phyloP scores from a whole-genome alignment of 192 early-diverging fungal genomes.

The Coemansia nantahalensis region DNA sequence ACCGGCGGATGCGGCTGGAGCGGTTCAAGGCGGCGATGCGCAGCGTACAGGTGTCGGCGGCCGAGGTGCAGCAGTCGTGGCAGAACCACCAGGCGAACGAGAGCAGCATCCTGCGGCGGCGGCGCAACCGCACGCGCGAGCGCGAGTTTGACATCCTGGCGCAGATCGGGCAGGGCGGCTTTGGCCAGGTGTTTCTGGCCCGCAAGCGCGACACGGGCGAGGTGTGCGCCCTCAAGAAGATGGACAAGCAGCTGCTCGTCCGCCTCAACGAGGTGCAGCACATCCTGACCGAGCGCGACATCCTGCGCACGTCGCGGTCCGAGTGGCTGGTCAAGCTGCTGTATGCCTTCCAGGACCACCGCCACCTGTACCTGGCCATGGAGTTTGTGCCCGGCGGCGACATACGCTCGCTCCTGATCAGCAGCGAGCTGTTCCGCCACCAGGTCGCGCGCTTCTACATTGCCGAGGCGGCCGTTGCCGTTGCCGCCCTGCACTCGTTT shows the following conservation, averaged over 20 bases:
- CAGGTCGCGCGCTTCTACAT: constrained; percentile 82
- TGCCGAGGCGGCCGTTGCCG: constrained; percentile 81
- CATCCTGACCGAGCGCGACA: constrained; percentile 73
- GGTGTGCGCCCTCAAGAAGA: constrained; percentile 73
- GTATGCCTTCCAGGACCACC: constrained; percentile 83
- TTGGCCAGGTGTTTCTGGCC: constrained; percentile 75
- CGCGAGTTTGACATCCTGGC: constrained; percentile 66
- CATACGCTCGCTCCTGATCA: constrained; percentile 73
- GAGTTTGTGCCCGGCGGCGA: constrained; percentile 69
- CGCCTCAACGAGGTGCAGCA: constrained; percentile 69
- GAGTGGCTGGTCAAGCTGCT: constrained; percentile 88
- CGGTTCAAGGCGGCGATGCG: constrained; percentile 55
- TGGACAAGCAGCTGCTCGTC: constrained; percentile 67
- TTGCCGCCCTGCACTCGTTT: constrained; percentile 59
- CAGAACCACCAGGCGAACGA: constrained; percentile 54
- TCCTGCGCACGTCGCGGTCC: constrained; percentile 63
- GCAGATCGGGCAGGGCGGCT: constrained; percentile 79
- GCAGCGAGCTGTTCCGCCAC: constrained; percentile 69
- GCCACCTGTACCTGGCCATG: constrained; percentile 74
- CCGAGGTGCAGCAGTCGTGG: constrained; percentile 47
- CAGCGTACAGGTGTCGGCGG: constrained; percentile 35
- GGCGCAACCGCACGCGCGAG: constrained; percentile 65
- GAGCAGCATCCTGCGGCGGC: constrained; percentile 58
- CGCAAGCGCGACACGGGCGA: constrained; percentile 68
- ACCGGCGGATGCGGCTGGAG: constrained; percentile 58